These are phyloP conservation scores for Amauroascus niger DNA, from an alignment of 2,329 filamentous ascomycete species.

Conservation along the genomic window DNA sequence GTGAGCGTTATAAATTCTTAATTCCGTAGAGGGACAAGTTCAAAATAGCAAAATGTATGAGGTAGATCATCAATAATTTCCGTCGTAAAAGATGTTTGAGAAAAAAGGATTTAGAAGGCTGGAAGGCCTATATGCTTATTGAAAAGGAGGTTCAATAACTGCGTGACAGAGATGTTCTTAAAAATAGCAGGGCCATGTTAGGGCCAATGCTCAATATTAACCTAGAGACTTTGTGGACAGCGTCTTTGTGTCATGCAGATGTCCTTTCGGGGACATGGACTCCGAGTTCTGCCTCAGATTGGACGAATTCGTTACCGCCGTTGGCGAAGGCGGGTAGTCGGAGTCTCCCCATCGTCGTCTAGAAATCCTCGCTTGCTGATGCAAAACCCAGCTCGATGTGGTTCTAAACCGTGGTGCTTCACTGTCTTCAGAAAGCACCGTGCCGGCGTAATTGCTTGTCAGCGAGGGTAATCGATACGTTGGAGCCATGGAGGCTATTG, in stretches of 20 bases:
- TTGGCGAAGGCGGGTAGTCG: constrained; percentile 3
- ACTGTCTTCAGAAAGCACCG: constrained; percentile 12
- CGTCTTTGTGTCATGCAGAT: neutral
- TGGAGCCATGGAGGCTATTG: constrained; percentile 11
- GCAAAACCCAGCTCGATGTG: constrained; percentile 16
- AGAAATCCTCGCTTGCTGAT: constrained; percentile 13
- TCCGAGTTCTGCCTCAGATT: neutral
- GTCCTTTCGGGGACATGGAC: neutral
- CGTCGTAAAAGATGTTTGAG: neutral
- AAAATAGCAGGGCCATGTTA: neutral
- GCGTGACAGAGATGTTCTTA: too few relatives aligned
- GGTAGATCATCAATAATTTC: neutral
- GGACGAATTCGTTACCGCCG: neutral
- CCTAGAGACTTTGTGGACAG: neutral
- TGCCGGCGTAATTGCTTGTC: constrained; percentile 12
- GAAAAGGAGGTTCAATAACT: too few relatives aligned
- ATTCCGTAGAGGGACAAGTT: neutral
- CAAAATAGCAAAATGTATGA: neutral
- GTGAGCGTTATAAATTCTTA: neutral
- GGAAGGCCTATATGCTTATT: neutral
- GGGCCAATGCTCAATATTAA: neutral
- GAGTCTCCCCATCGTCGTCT: constrained; percentile 4
- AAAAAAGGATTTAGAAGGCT: neutral
- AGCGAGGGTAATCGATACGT: constrained; percentile 5
- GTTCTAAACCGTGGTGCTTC: constrained; percentile 14